These are phyloP conservation scores for Populus deltoides DNA, from an alignment of 345 rosid genomes.

Conservation along the genomic window DNA sequence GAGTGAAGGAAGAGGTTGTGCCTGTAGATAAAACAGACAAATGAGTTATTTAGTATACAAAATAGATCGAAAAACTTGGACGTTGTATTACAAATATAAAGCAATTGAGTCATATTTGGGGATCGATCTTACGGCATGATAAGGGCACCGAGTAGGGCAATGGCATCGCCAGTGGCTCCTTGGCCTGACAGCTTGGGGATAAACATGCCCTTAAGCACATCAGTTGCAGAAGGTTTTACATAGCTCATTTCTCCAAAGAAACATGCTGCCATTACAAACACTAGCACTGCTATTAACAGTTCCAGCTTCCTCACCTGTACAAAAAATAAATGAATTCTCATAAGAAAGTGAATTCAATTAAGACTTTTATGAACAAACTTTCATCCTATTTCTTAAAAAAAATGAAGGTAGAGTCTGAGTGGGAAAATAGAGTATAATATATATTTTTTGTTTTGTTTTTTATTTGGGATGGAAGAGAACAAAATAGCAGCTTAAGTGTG, in stretches of 20 bases:
- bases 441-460: not conserved
- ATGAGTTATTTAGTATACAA: not conserved
- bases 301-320: constrained; percentile 39
- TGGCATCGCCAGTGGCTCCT: constrained; percentile 40
- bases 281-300: constrained; percentile 32
- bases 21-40: constrained; percentile 18
- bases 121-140: constrained; percentile 40
- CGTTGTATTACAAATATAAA: not conserved
- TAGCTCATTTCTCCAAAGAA: constrained; percentile 44
- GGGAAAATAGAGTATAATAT: not conserved
- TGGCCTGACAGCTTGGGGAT: constrained; percentile 40
- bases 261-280: constrained; percentile 40
- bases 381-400: too few relatives aligned
- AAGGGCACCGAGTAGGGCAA: constrained; percentile 44
- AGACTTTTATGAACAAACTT: too few relatives aligned
- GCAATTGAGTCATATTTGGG: not conserved
- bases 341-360: not conserved
- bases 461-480: not conserved
- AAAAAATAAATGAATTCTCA: not conserved
- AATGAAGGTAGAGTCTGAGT: not conserved
- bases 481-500: not conserved
- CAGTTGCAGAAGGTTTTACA: constrained; percentile 35
- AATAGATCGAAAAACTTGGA: not conserved
- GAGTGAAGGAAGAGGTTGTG: constrained; percentile 49
- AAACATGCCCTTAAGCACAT: constrained; percentile 37